Evolutionary conservation across 768 basidiomycete species (phyloP), one percentile per base, ranked within the genome.

Genomic region (Asterophora lycoperdoides): DNA sequence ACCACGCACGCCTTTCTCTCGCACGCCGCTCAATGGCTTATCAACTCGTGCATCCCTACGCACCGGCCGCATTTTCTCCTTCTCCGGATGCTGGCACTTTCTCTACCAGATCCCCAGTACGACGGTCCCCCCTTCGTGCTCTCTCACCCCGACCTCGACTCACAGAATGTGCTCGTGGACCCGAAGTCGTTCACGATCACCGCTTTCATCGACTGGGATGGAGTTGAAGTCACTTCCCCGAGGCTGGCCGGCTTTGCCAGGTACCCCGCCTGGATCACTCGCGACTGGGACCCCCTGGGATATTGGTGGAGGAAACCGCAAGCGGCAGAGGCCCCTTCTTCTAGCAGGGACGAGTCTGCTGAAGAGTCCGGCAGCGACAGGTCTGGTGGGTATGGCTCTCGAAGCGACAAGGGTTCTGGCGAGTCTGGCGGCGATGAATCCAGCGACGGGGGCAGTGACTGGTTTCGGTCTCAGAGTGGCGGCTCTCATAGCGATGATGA

Each of bases 121-220:
- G 60, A 60, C n/a, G 60, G 56, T 20, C 54, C 58, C 19, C 62
- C 58, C 10, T 65, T 62, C 46, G 50, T 52, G 26, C 52, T 65
- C 36, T 55, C 54, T 17, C 55, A 53, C 19, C 60, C 64, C 8
- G 59, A 64, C 43, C 60, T 56, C 36, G 46, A 56, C 51, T 56
- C 47, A 46, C 64, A 65, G 51, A 64, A 64, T 35, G 48, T 64
- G 34, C 53, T 63, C 20, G 58, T 60, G 18, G 57, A 61, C 48
- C 33, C 33, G 11, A 55, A 55, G 14, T 52, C 61, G 8, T 60
- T 58, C 26, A 55, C 42, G 33, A 46, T 62, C 19, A 60, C 59
- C 15, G 59, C 58, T 36, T 38, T 65, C 36, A 62, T 62, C 23
- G 64, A 65, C 44, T 65, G 62, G 62, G 62, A 63, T 54, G 51